A percentile compares a stretch with the other conserved stretches of the same genome.
phyloP scores from a whole-genome alignment of 1,139 yeast genomes.

The Martiniozyma asiatica region DNA sequence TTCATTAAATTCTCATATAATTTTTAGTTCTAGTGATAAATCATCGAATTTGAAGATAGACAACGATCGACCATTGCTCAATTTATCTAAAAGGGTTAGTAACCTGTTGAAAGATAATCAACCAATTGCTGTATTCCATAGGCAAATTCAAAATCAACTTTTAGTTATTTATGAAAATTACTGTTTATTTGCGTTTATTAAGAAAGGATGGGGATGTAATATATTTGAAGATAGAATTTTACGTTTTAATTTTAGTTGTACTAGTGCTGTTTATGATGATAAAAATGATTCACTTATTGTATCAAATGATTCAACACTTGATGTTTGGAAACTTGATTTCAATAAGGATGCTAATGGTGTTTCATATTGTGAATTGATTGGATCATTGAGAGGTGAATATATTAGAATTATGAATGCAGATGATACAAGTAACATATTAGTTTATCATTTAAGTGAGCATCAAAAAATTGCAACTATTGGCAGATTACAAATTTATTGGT shows the following conservation, averaged over 20 bases:
- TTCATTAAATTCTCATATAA: conserved; percentile 59
- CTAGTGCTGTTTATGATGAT: neutral
- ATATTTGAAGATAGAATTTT: conserved; percentile 5
- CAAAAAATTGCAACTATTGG: too few species aligned
- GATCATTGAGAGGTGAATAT: neutral
- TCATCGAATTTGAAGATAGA: too few species aligned
- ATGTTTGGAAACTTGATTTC: conserved; percentile 5
- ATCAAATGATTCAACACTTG: neutral
- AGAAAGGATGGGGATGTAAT: conserved; percentile 2
- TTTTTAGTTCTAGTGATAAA: too few species aligned
- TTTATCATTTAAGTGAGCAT: neutral
- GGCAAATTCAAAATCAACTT: conserved; percentile 4
- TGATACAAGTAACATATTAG: neutral
- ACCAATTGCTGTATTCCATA: conserved; percentile 1
- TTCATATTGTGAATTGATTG: conserved; percentile 3
- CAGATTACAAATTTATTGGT: too few species aligned
- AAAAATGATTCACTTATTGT: conserved; percentile 1
- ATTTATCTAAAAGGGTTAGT: neutral
- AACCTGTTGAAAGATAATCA: conserved; percentile 1
- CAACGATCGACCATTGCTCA: conserved; percentile 2
- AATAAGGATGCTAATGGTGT: conserved; percentile 3
- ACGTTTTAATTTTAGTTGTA: conserved; percentile 1
- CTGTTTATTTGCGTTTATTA: conserved; percentile 2
- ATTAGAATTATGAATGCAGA: conserved; percentile 1
- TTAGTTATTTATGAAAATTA: conserved; percentile 1